Evolutionary conservation across 371 early-diverging fungal genomes (phyloP).

Genomic region (Dichotomocladium elegans): DNA sequence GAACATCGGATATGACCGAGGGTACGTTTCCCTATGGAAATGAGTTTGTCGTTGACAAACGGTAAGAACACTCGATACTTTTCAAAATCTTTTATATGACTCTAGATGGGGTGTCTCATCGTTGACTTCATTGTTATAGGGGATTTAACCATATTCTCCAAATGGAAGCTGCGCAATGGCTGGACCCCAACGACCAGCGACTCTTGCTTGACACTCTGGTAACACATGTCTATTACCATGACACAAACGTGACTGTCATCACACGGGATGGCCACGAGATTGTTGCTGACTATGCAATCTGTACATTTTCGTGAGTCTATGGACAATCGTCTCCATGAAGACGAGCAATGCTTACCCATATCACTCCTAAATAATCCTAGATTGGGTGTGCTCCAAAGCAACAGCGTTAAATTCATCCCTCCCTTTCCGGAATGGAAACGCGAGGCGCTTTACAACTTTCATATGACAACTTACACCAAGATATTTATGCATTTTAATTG

Average conservation of each 20-base stretch:
- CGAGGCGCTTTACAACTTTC: slow-evolving; percentile 37
- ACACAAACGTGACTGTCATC: slow-evolving; percentile 18
- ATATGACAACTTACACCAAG: slow-evolving; percentile 48
- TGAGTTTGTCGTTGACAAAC: slow-evolving; percentile 39
- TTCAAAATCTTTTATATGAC: too few relatives aligned
- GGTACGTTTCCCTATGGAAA: slow-evolving; percentile 36
- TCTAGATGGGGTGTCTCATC: too few relatives aligned
- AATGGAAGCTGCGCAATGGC: slow-evolving; percentile 22
- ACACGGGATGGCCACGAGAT: slow-evolving; percentile 28
- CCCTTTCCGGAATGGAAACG: slow-evolving; percentile 46
- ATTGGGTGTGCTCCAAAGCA: slow-evolving; percentile 42
- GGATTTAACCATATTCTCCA: slow-evolving; percentile 40
- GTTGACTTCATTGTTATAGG: slow-evolving; percentile 11
- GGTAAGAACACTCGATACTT: slow-evolving; percentile 14
- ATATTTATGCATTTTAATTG: slow-evolving; percentile 36
- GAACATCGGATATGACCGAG: slow-evolving; percentile 22
- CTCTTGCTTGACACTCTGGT: slow-evolving; percentile 31
- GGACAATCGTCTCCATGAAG: too few relatives aligned
- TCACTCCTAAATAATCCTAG: slow-evolving; percentile 5
- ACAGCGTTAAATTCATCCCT: slow-evolving; percentile 28
- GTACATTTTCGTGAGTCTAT: slow-evolving; percentile 40
- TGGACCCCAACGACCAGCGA: slow-evolving; percentile 18
- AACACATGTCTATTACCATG: slow-evolving; percentile 25
- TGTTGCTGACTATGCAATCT: slow-evolving; percentile 39
- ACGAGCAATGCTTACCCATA: too few relatives aligned